phyloP scores from a whole-genome alignment of 2,329 filamentous ascomycete species.

The Apiospora phragmitis region DNA sequence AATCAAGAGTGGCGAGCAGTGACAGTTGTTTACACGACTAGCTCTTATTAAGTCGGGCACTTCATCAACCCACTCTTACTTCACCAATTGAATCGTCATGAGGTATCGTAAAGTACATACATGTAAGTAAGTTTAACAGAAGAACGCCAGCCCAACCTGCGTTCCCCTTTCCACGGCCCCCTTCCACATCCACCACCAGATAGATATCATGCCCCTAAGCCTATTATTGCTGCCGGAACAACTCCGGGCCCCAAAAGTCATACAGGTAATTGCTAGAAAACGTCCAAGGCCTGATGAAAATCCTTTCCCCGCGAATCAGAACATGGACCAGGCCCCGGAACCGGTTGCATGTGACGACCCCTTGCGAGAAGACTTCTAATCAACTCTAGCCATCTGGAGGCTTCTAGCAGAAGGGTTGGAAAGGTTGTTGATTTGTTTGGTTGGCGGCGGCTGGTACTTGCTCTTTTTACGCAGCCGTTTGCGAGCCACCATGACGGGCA shows the following conservation, averaged over 20 bases:
- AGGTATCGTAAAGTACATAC: slow-evolving; percentile 4
- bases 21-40: neutral
- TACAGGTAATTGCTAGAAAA: neutral
- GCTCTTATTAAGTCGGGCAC: neutral
- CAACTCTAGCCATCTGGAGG: slow-evolving; percentile 73
- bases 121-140: neutral
- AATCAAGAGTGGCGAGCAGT: neutral
- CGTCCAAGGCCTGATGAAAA: neutral
- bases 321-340: neutral
- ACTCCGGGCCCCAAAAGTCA: neutral
- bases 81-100: slow-evolving; percentile 3
- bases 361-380: slow-evolving; percentile 44
- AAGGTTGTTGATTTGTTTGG: slow-evolving; percentile 81
- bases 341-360: neutral
- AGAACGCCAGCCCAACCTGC: neutral
- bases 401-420: slow-evolving; percentile 66
- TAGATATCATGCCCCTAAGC: neutral
- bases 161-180: neutral
- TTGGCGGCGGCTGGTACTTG: slow-evolving; percentile 71
- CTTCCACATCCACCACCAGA: neutral
- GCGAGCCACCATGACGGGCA: slow-evolving; percentile 96
- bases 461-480: slow-evolving; percentile 86
- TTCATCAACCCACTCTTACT: neutral
- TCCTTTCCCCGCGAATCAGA: neutral
- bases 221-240: neutral